These are phyloP conservation scores for Asclepias syriaca DNA, from an alignment of 257 asterid species.

Conservation along the genomic window DNA sequence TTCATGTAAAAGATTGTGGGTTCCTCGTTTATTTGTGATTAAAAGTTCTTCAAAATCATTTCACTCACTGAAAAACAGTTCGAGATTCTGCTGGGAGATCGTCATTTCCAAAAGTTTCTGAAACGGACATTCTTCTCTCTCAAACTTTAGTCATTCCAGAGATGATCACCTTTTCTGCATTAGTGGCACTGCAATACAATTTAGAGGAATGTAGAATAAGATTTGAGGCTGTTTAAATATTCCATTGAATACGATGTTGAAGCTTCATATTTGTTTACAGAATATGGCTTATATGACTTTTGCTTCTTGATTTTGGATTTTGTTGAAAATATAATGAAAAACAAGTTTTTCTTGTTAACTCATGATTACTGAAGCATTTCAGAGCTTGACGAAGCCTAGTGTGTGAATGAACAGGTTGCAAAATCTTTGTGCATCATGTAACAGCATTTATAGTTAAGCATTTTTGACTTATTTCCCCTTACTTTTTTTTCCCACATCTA, in stretches of 20 bases:
- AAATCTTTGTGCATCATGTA: neutral
- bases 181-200: neutral
- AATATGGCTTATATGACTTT: no score
- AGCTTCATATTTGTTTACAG: no score
- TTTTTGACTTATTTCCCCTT: neutral
- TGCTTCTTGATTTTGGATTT: neutral
- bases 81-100: neutral
- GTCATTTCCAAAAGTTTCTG: neutral
- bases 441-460: neutral
- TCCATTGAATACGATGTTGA: neutral
- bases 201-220: neutral
- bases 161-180: neutral
- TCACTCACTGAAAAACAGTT: neutral
- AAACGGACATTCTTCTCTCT: neutral
- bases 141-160: neutral
- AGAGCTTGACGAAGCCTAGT: neutral
- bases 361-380: neutral
- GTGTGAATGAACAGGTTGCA: neutral
- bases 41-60: neutral
- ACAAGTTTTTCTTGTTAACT: no score
- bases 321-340: no score
- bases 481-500: neutral
- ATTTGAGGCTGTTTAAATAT: neutral
- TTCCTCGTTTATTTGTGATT: neutral
- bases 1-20: neutral